Evolutionary conservation across 768 basidiomycete genomes (phyloP).

Genomic region (Leccinum incarnatum): DNA sequence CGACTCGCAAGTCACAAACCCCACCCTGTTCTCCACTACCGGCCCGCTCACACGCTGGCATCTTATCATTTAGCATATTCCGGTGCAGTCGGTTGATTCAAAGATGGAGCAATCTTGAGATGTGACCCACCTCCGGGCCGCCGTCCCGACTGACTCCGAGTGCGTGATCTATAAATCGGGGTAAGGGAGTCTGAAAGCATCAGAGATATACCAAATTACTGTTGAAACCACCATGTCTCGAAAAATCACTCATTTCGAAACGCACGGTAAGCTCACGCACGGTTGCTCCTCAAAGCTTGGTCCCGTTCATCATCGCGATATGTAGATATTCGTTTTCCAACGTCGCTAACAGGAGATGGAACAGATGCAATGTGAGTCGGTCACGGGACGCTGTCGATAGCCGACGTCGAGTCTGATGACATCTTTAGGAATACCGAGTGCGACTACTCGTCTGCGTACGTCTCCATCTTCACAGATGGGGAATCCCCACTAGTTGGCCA

Average conservation of each 20-base stretch:
- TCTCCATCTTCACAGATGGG: slow-evolving; percentile 69
- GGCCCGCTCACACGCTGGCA: neutral
- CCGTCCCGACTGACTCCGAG: slow-evolving; percentile 9
- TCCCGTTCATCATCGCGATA: neutral
- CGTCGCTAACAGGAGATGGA: slow-evolving; percentile 86
- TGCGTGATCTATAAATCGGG: neutral
- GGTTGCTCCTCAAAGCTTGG: neutral
- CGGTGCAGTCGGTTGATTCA: neutral
- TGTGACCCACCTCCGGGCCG: slow-evolving; percentile 9
- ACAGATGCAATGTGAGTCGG: slow-evolving; percentile 81
- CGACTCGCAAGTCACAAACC: neutral
- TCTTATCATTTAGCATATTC: neutral
- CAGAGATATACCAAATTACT: neutral
- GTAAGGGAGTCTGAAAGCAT: neutral
- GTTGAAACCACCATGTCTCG: slow-evolving; percentile 19
- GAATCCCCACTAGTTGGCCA: slow-evolving; percentile 72
- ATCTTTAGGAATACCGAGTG: slow-evolving; percentile 85
- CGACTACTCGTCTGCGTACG: slow-evolving; percentile 94
- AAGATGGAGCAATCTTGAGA: neutral
- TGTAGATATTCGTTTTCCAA: slow-evolving; percentile 88
- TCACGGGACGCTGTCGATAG: neutral
- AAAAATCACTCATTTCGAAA: slow-evolving; percentile 56
- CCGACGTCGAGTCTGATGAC: neutral
- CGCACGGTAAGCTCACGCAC: slow-evolving; percentile 45
- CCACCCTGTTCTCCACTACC: neutral